Evolutionary conservation across 805 yeast species (phyloP), one percentile per base, ranked within the genome.

Genomic region (Saccharomyces mikatae): DNA sequence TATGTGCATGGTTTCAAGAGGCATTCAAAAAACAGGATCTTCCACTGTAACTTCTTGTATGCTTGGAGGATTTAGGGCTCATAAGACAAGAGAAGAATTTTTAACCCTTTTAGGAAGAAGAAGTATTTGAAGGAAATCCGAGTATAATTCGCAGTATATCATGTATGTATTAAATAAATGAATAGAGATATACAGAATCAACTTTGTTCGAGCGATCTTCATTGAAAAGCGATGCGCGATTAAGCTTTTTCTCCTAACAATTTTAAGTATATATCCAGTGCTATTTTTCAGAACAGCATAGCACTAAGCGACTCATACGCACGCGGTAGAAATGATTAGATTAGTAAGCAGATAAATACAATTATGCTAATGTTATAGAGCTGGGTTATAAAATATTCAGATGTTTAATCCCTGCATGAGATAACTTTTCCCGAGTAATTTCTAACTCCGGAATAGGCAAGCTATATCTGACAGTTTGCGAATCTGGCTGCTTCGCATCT

Each of bases 1-100:
- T 69, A 94, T 94, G 99, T 94, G 99, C 71, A 94, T 94, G 99
- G 98, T 92, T 28, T 89, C 96, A 70, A 81, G 99, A 68, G 99
- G 99, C 54, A 89, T 94, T 28, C 97, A 94, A 71, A 94, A 94
- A 72, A 83, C 96, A 0, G 97, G 98, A 1, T 87, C 96, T 21
- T 80, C 87, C 21, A 94, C 99, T 1, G 84, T 90, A 32, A 94
- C 99, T 21, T 88, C 96, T 65, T 92, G 98, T 68, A 92, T 94
- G 97, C 79, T 94, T 63, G 99, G 99, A 9, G 87, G 96, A 61
- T 94, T 94, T 77, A 80, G 97, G 66, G 89, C 89, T 47, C 97
- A 91, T 70, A 89, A 89, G 76, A 94, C 99, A 2, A 82, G 99
- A 67, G 99, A 94, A 67, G 99, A 94, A 72, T 94, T 94, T 65